A percentile compares a stretch with the other conserved stretches of the same genome.
Conservation (phyloP, 1,284 basidiomycete species). For the Afroboletus lepidellus region DNA sequence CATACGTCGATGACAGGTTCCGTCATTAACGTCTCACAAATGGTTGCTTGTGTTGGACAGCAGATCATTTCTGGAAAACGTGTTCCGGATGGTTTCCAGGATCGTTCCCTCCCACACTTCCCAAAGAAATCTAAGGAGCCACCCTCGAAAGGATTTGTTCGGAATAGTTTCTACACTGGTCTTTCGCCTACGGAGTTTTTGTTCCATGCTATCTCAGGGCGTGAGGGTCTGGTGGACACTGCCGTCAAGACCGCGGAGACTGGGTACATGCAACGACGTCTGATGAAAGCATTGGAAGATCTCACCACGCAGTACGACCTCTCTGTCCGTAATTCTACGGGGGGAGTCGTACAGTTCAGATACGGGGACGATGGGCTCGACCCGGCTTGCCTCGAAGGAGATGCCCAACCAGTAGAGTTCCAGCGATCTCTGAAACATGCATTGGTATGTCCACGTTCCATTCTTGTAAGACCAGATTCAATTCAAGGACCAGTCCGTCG, state of each 20-base stretch:
- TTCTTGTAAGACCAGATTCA: not conserved
- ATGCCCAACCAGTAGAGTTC: conserved; percentile 91
- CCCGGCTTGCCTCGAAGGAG: conserved; percentile 93
- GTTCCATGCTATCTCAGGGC: conserved; percentile 98
- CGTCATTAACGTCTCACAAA: conserved; percentile 99
- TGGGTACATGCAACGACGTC: conserved; percentile 97
- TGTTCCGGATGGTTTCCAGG: conserved; percentile 99
- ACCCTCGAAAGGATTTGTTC: conserved; percentile 97
- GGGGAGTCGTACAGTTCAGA: conserved; percentile 96
- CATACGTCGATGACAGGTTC: conserved; percentile 60
- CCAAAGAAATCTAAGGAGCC: conserved; percentile 97
- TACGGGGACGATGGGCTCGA: conserved; percentile 98
- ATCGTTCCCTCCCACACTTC: conserved; percentile 97
- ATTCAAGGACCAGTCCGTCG: conserved; percentile 52
- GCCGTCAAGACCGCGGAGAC: conserved; percentile 99
- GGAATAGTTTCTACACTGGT: conserved; percentile 96
- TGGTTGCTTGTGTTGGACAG: conserved; percentile 99
- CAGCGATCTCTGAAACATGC: conserved; percentile 88
- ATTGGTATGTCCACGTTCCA: conserved; percentile 47
- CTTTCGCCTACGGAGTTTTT: conserved; percentile 96
- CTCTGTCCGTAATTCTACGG: conserved; percentile 94
- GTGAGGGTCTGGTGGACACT: conserved; percentile 98
- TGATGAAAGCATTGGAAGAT: conserved; percentile 99
- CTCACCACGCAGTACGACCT: conserved; percentile 96
- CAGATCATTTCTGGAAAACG: conserved; percentile 98